Conservation (phyloP, 495 filamentous ascomycete genomes). For the Penicillium herquei region DNA sequence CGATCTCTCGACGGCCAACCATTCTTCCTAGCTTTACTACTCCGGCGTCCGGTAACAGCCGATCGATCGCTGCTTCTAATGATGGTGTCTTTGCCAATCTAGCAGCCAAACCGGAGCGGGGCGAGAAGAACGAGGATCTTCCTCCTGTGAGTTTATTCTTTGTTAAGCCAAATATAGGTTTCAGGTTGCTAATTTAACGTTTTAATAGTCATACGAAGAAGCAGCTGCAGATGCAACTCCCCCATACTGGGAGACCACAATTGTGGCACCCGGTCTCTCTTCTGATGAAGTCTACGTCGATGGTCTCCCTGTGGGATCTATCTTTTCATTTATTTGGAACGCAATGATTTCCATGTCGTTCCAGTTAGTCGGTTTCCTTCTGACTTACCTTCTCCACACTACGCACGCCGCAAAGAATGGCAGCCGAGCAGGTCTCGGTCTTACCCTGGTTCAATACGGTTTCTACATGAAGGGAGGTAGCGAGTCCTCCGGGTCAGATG, state of each 20-base stretch:
- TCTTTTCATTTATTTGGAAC: constrained; percentile 98
- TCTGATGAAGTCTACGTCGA: constrained; percentile 94
- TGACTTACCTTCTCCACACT: constrained; percentile 96
- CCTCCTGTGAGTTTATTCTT: constrained; percentile 71
- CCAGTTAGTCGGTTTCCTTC: constrained; percentile 92
- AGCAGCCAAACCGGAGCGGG: constrained; percentile 83
- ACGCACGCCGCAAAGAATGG: constrained; percentile 98
- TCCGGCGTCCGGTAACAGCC: constrained; percentile 31
- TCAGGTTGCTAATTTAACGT: constrained; percentile 21
- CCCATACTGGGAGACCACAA: constrained; percentile 98
- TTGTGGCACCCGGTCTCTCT: constrained; percentile 83
- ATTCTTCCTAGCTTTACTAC: constrained; percentile 48
- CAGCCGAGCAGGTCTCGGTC: constrained; percentile 87
- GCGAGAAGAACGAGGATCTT: constrained; percentile 77
- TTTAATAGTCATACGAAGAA: constrained; percentile 87
- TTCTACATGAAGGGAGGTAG: constrained; percentile 81
- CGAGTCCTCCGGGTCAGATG: constrained; percentile 45
- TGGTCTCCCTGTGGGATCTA: constrained; percentile 89
- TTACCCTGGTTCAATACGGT: constrained; percentile 94
- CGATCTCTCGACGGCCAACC: constrained; percentile 49
- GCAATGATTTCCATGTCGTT: constrained; percentile 99
- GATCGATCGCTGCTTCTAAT: constrained; percentile 58
- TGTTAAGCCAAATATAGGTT: background rate
- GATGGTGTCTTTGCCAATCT: constrained; percentile 98
- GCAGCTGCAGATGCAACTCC: constrained; percentile 94